Evolutionary conservation across 257 asterid species (phyloP), one percentile per base, ranked within the genome.

Genomic region (Solanum sitiens): DNA sequence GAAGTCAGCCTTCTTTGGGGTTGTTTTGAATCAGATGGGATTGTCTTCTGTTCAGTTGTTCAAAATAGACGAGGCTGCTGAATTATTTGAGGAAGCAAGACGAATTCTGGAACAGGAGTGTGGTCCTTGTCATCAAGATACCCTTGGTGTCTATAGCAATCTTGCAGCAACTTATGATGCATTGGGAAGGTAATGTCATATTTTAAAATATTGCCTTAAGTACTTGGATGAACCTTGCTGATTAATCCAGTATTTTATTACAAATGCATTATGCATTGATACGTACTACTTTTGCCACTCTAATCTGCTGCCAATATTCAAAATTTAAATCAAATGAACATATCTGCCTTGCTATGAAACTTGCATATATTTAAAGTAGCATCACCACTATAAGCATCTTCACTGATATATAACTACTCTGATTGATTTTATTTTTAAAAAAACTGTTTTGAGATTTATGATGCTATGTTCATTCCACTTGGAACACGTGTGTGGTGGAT

Each of bases 151-250:
- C 35, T 97, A 97, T 88, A 95, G 98, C 93, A 97, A 97, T 88
- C 98, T 97, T 44, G 99, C 99, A 20, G 99, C 99, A 82, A 96
- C 99, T 87, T 97, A 97, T 88, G 99, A 97, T 90, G 99, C 98
- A 42, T 90, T 96, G 95, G 99, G 99, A 92, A 97, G 99, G 99
- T 97, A 97, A 93, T 84, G 40, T 82, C 42, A 35, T 65, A 16
- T 70, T 86, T 59, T 71, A n/a, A 14, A 42, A 30, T 68, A 1
- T 83, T 42, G 30, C 32, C 32, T 50, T 32, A 27, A 56, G 32
- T 47, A 25, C 76, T 40, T 80, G 67, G 47, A 35, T 84, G 47
- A 86, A 59, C 72, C 37, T 25, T 63, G 6, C 21, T 33, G 71
- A 33, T 44, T 74, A 76, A 53, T 33, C 75, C 80, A 79, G 40